Percentiles rank a stretch among this genome's conserved stretches.
These are phyloP conservation scores for Emergomyces orientalis DNA, from an alignment of 2,329 filamentous ascomycete genomes.

Conservation along the genomic window DNA sequence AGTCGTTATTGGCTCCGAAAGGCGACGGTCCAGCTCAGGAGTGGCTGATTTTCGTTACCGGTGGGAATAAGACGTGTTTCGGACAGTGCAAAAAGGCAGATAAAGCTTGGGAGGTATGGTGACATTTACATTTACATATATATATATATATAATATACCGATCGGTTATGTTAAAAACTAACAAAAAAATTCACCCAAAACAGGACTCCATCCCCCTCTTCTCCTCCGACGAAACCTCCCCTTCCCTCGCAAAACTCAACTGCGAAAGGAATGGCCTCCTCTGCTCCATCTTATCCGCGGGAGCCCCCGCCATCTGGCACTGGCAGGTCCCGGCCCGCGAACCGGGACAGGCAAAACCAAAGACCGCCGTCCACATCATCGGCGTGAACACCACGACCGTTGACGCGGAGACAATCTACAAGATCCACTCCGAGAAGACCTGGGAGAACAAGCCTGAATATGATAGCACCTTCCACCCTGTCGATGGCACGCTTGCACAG, in stretches of 20 bases:
- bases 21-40: conserved; percentile 34
- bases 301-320: conserved; percentile 49
- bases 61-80: conserved; percentile 56
- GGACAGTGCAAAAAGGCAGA: conserved; percentile 49
- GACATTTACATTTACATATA: not conserved
- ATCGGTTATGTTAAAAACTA: too few species aligned
- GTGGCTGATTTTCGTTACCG: conserved; percentile 54
- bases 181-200: too few species aligned
- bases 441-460: conserved; percentile 46
- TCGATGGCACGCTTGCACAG: conserved; percentile 48
- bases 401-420: conserved; percentile 48
- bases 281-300: conserved; percentile 52
- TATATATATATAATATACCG: not conserved
- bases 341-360: conserved; percentile 44
- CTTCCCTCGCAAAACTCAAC: conserved; percentile 49
- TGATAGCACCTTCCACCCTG: conserved; percentile 52
- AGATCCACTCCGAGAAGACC: conserved; percentile 48
- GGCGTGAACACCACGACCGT: conserved; percentile 50
- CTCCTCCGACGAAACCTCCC: conserved; percentile 44
- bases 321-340: conserved; percentile 46
- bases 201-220: conserved; percentile 48
- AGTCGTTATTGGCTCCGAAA: conserved; percentile 40
- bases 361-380: conserved; percentile 46
- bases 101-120: conserved; percentile 42
- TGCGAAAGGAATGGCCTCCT: conserved; percentile 51